Evolutionary conservation across 2,329 filamentous ascomycete species (phyloP).

Genomic region (Ramularia endophylla): DNA sequence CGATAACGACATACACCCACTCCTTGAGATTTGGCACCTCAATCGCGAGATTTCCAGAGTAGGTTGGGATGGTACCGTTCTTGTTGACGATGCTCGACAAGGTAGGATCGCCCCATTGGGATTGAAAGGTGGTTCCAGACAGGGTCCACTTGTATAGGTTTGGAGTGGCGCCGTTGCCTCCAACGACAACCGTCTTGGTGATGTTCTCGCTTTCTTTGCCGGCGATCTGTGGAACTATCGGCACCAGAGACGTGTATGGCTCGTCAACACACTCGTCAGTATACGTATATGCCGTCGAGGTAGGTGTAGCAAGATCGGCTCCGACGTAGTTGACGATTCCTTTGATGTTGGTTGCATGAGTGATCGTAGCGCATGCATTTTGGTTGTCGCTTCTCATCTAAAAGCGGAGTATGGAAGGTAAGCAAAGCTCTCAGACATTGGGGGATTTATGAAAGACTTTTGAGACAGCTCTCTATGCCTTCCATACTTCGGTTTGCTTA

Average conservation of each 20-base stretch:
- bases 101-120: conserved; percentile 36
- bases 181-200: conserved; percentile 29
- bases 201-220: conserved; percentile 23
- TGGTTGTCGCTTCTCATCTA: too few relatives aligned
- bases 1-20: conserved; percentile 42
- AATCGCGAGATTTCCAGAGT: conserved; percentile 33
- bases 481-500: too few relatives aligned
- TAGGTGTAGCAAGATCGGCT: conserved; percentile 25
- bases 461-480: too few relatives aligned
- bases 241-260: conserved; percentile 32
- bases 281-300: conserved; percentile 30
- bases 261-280: conserved; percentile 36
- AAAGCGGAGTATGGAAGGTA: too few relatives aligned
- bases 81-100: conserved; percentile 30
- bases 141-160: conserved; percentile 39
- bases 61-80: conserved; percentile 31
- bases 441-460: too few relatives aligned
- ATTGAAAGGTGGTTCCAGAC: conserved; percentile 35
- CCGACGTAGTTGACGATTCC: conserved; percentile 35
- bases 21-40: conserved; percentile 30
- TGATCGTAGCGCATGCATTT: too few relatives aligned
- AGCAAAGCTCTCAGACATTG: too few relatives aligned
- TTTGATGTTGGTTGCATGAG: too few relatives aligned
- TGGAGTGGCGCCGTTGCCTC: conserved; percentile 23
- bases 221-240: conserved; percentile 26